Base-by-base conservation (phyloP, 1,284 basidiomycete genomes). In the Leccinum griseonigrum region DNA sequence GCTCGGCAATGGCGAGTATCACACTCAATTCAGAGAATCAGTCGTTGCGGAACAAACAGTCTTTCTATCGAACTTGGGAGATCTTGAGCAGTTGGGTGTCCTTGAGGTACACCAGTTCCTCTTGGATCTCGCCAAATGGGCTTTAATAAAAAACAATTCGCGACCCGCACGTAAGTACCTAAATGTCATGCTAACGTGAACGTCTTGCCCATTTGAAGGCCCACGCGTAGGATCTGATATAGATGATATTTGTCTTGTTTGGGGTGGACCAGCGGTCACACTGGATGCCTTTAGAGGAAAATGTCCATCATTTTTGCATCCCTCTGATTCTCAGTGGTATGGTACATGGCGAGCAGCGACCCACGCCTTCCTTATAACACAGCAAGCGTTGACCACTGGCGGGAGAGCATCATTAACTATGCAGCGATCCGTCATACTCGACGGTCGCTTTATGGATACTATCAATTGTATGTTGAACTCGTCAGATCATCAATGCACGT, bases 391-490 rank as follows among this genome's bases (percentile, higher is more conserved):
- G 14, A 18, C 59, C 52, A 43, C 52, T 14, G 32, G 56, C 16
- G 40, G 48, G 38, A 10, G 36, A 43, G 59, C 50, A 51, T 9
- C 6, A 11, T 46, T 46, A 13, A 22, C 6, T 13, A 22, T 22
- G 5, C 43, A 18, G 18, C 3, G 11, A 46, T 46, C 43, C 18
- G 11, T 46, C 18, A 46, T 46, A 18, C 43, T 46, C 11, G 43
- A 46, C 18, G 43, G 13, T 22, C 43, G 11, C 43, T 63, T 66
- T 18, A 65, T 71, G 34, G 65, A 68, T 38, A 63, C 67, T 32
- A 68, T 77, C 57, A 36, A 64, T 54, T 79, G 76, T 71, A 48
- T 34, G 48, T 43, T 18, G 18, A 43, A 18, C n/a, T 38, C 29
- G 62, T 54, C 32, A 46, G 10, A 7, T 22, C 4, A 29, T 50